Conservation (phyloP, 805 yeast genomes). For the Saccharomyces cerevisiae region DNA sequence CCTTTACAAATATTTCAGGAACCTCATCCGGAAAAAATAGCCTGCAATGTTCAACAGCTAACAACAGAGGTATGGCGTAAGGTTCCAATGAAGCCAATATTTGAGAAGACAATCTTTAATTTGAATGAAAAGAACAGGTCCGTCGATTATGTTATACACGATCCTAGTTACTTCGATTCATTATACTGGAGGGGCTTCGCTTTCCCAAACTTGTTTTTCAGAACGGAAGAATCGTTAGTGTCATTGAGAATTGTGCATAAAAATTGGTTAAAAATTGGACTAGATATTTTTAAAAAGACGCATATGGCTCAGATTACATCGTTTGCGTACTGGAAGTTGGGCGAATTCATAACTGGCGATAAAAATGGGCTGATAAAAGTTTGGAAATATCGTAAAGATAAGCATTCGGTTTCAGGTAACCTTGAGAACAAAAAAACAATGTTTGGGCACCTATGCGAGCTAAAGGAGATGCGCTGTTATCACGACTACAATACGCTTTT, state of each 20-base stretch:
- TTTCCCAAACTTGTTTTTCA: not conserved
- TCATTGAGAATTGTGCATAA: constrained; percentile 2
- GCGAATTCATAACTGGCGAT: constrained; percentile 33
- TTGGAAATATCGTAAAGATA: constrained; percentile 34
- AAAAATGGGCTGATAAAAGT: constrained; percentile 53
- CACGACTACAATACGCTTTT: constrained; percentile 46
- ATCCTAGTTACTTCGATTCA: not conserved
- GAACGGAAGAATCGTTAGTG: not conserved
- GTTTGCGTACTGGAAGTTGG: constrained; percentile 20
- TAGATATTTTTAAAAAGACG: constrained; percentile 22
- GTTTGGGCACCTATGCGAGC: constrained; percentile 47
- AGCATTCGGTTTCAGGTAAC: constrained; percentile 3
- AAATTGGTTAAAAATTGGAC: constrained; percentile 5
- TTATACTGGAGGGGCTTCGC: not conserved
- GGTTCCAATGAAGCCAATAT: not conserved
- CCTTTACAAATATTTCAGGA: constrained; percentile 63
- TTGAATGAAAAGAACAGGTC: not conserved
- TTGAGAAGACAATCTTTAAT: not conserved
- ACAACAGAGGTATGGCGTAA: not conserved
- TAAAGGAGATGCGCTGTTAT: constrained; percentile 42
- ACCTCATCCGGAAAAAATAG: constrained; percentile 48
- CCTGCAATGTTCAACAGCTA: constrained; percentile 9
- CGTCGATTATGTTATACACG: not conserved
- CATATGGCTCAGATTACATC: constrained; percentile 29
- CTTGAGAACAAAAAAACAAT: constrained; percentile 27